These are phyloP conservation scores for Adenanthera pavonina DNA, from an alignment of 306 rosid species.

Conservation along the genomic window DNA sequence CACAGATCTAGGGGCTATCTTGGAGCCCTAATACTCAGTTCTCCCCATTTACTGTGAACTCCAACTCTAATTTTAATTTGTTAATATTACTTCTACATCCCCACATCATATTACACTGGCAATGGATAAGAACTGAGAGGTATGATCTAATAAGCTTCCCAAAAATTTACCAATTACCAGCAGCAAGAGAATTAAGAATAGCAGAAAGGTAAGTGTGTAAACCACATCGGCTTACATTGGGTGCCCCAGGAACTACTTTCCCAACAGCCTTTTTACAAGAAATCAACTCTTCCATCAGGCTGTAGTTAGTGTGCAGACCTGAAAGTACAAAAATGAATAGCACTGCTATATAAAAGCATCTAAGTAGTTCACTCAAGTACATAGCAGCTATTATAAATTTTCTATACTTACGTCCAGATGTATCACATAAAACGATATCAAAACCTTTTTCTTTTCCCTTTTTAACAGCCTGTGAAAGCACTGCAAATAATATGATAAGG, in stretches of 20 bases:
- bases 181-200: slow-evolving; percentile 25
- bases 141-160: slow-evolving; percentile 29
- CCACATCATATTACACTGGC: neutral
- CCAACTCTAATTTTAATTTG: neutral
- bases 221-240: slow-evolving; percentile 69
- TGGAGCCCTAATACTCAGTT: slow-evolving; percentile 4
- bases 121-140: slow-evolving; percentile 17
- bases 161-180: slow-evolving; percentile 22
- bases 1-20: neutral
- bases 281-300: slow-evolving; percentile 96
- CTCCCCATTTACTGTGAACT: neutral
- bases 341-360: slow-evolving; percentile 30
- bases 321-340: slow-evolving; percentile 39
- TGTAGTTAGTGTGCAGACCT: slow-evolving; percentile 97
- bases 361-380: slow-evolving; percentile 29
- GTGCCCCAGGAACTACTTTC: slow-evolving; percentile 83
- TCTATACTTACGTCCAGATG: slow-evolving; percentile 89
- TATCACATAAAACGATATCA: slow-evolving; percentile 90
- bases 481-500: slow-evolving; percentile 68
- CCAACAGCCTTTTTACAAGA: slow-evolving; percentile 90
- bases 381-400: slow-evolving; percentile 31
- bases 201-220: slow-evolving; percentile 9
- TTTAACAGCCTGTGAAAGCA: slow-evolving; percentile 92
- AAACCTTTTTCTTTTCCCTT: slow-evolving; percentile 81
- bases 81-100: slow-evolving; percentile 19